Conservation (phyloP, 164 flowering plant species). For the Nymphaea colorata region DNA sequence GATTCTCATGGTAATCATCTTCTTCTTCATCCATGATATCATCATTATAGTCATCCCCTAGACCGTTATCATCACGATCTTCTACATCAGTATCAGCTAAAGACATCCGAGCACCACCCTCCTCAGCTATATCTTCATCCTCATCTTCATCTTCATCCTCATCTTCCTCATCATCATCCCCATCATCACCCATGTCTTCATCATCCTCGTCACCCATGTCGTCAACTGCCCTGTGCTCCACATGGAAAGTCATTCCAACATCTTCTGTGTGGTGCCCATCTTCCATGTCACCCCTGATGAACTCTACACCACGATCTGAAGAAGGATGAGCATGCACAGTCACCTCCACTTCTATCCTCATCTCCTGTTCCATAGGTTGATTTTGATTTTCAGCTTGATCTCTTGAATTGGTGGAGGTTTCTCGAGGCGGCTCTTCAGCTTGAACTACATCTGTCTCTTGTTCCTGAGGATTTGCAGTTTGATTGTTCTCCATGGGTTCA, state of each 20-base stretch:
- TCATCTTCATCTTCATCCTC: constrained; percentile 69
- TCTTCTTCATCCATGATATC: constrained; percentile 86
- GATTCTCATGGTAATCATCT: constrained; percentile 84
- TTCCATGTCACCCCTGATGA: constrained; percentile 64
- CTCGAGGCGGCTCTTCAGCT: constrained; percentile 28
- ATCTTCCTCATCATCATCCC: constrained; percentile 67
- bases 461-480: constrained; percentile 21
- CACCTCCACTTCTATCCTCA: constrained; percentile 50
- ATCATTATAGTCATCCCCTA: constrained; percentile 83
- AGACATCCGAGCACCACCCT: constrained; percentile 79
- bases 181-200: constrained; percentile 78
- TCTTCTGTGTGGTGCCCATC: constrained; percentile 41
- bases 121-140: constrained; percentile 82
- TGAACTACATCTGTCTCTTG: constrained; percentile 19
- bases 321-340: constrained; percentile 23
- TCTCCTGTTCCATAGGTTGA: constrained; percentile 38
- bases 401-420: constrained; percentile 20
- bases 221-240: constrained; percentile 60
- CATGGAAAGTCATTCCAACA: constrained; percentile 62
- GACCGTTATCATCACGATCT: constrained; percentile 84
- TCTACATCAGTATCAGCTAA: constrained; percentile 92
- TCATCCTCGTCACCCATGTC: constrained; percentile 85
- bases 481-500: constrained; percentile 27
- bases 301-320: constrained; percentile 47
- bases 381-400: constrained; percentile 21